phyloP scores from a whole-genome alignment of 257 asterid species.

The Osmanthus fragrans region DNA sequence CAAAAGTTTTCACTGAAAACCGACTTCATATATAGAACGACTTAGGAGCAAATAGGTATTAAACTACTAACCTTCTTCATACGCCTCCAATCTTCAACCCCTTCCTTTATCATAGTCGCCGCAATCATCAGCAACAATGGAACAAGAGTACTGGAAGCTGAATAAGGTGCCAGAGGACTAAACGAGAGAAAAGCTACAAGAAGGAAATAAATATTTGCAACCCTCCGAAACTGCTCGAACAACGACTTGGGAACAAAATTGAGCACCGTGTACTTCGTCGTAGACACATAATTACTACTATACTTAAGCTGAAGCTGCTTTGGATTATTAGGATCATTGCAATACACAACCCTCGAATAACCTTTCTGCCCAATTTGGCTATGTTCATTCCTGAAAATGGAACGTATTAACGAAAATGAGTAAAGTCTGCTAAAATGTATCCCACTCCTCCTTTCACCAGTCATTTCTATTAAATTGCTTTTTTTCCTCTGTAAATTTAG shows the following conservation, averaged over 20 bases:
- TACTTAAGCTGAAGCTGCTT: conserved; percentile 64
- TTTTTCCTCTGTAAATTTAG: neutral
- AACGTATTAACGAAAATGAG: conserved; percentile 62
- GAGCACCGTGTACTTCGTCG: conserved; percentile 74
- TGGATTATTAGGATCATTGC: conserved; percentile 76
- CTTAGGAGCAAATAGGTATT: neutral
- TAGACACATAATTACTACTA: conserved; percentile 75
- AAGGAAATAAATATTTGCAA: conserved; percentile 82
- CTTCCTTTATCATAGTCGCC: conserved; percentile 91
- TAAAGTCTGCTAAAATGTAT: conserved; percentile 64
- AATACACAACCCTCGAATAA: conserved; percentile 72
- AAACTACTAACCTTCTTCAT: conserved; percentile 60
- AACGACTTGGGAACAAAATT: conserved; percentile 88
- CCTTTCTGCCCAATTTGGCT: conserved; percentile 84
- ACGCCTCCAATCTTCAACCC: conserved; percentile 96
- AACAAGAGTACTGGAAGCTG: conserved; percentile 66
- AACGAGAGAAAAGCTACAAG: conserved; percentile 85
- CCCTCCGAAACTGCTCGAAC: conserved; percentile 98
- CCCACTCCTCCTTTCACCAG: conserved; percentile 34
- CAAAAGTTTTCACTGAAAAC: neutral
- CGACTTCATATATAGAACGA: neutral
- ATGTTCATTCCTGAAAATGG: conserved; percentile 55
- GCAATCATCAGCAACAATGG: conserved; percentile 83
- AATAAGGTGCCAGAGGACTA: conserved; percentile 77
- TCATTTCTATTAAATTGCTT: conserved; percentile 36